Conservation (phyloP, 345 rosid genomes). For the Conringia planisiliqua region DNA sequence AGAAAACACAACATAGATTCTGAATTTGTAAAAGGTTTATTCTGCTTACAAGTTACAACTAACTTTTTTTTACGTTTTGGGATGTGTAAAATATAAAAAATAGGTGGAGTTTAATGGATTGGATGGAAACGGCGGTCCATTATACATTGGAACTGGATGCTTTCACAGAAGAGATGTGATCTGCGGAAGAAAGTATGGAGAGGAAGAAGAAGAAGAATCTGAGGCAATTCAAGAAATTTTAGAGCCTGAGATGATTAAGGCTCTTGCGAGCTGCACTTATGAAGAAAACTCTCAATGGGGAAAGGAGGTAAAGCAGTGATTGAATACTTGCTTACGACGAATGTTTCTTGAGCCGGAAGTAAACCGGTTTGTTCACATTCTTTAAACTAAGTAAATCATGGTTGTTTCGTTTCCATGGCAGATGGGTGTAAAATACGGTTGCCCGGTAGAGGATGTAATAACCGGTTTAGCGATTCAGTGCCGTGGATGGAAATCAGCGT, state of each 20-base stretch:
- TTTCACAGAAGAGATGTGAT: slow-evolving; percentile 77
- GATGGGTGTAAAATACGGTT: slow-evolving; percentile 73
- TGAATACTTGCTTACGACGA: not conserved
- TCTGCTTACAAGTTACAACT: not conserved
- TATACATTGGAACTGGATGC: slow-evolving; percentile 72
- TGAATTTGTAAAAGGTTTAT: not conserved
- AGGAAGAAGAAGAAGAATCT: not conserved
- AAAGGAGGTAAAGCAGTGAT: slow-evolving; percentile 43
- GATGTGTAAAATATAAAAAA: slow-evolving; percentile 32
- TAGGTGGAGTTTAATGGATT: slow-evolving; percentile 63
- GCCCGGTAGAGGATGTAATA: slow-evolving; percentile 72
- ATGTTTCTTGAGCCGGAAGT: not conserved
- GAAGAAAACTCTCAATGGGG: slow-evolving; percentile 76
- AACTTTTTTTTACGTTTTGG: not conserved
- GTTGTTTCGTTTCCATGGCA: slow-evolving; percentile 33
- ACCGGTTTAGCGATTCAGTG: slow-evolving; percentile 71
- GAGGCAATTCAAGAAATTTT: slow-evolving; percentile 8
- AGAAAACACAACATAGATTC: not conserved
- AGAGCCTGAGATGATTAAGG: slow-evolving; percentile 37
- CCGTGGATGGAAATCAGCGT: slow-evolving; percentile 70
- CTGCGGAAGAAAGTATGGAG: slow-evolving; percentile 44
- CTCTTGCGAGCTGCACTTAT: slow-evolving; percentile 53
- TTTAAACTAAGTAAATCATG: not conserved
- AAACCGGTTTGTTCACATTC: not conserved
- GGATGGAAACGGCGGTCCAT: slow-evolving; percentile 72